Evolutionary conservation across 2,329 filamentous ascomycete genomes (phyloP).

Genomic region (Pseudogymnoascus sp.): DNA sequence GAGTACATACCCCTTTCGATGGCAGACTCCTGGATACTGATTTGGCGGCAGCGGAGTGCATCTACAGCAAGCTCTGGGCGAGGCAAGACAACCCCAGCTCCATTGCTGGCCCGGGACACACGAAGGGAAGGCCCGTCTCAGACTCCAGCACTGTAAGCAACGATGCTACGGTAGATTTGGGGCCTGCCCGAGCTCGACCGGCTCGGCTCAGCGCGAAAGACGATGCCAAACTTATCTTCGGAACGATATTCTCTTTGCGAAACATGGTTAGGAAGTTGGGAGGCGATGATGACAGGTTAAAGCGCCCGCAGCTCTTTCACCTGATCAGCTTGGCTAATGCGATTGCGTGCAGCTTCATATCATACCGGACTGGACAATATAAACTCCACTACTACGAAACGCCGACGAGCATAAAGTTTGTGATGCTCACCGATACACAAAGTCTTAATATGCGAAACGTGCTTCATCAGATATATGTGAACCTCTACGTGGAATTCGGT

Average conservation of each 20-base stretch:
- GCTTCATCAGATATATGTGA: conserved; percentile 96
- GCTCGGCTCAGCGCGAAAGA: conserved; percentile 47
- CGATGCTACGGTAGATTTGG: conserved; percentile 28
- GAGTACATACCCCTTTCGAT: conserved; percentile 24
- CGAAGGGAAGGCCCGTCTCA: conserved; percentile 38
- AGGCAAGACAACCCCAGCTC: conserved; percentile 34
- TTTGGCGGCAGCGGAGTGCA: conserved; percentile 69
- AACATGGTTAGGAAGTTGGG: conserved; percentile 96
- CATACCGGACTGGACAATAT: conserved; percentile 87
- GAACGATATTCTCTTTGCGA: conserved; percentile 88
- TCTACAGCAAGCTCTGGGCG: conserved; percentile 82
- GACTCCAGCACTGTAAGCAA: conserved; percentile 38
- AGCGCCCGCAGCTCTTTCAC: neutral
- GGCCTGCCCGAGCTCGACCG: conserved; percentile 26
- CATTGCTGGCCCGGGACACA: conserved; percentile 36
- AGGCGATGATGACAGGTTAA: conserved; percentile 71
- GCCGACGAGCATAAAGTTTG: conserved; percentile 87
- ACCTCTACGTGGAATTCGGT: conserved; percentile 95
- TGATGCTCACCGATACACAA: conserved; percentile 87
- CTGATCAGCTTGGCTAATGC: neutral
- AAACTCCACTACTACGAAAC: conserved; percentile 99
- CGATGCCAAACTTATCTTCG: conserved; percentile 95
- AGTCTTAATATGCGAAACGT: conserved; percentile 88
- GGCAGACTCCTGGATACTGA: conserved; percentile 16
- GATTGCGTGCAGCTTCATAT: conserved; percentile 61